Evolutionary conservation across 352 stramenopile genomes (phyloP), one percentile per base, ranked within the genome.

Genomic region (Globisporangium abappressorium): DNA sequence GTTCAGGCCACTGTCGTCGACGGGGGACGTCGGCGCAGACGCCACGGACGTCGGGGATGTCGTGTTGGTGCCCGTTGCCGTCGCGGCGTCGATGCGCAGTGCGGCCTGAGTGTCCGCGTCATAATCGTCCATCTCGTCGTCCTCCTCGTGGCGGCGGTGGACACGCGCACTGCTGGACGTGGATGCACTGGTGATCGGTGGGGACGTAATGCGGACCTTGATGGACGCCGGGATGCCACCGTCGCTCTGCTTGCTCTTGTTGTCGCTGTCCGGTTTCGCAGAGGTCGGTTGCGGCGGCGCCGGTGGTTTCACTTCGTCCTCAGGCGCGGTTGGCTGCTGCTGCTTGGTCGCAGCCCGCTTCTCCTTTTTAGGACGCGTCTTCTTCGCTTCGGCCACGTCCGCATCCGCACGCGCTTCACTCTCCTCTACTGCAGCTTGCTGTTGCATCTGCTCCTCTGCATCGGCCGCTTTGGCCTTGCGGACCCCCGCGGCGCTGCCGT

Each of bases 1-100:
- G 62, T 78, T 72, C 53, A 78, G 68, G 0, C 71, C 73, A 36
- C 70, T 71, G 46, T 77, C 74, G 54, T 80, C 70, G 5, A 70
- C 74, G 5, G 72, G 80, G 46, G 63, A 80, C 51, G 65, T 80
- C 5, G 74, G 74, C 28, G 60, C 74, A 8, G 77, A 84, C 22
- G 73, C 57, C 30, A 68, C 72, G 43, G 74, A 81, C 46, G 57
- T 73, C 5, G 74, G 74, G 0, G 74, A 78, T 15, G 58, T 70
- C 22, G 51, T 62, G 41, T 26, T 49, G 12, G 57, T 56, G 58
- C 55, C 38, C 11, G 38, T 64, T 43, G 58, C 56, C 18, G 66
- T 64, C 3, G 65, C 64, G 22, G 78, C 79, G 57, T 78, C 71
- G 65, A 84, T 84, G 34, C 75, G 70, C 57, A 90, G 64, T 14